Evolutionary conservation across 2,329 filamentous ascomycete genomes (phyloP).

Genomic region (Eurotiales sp.): DNA sequence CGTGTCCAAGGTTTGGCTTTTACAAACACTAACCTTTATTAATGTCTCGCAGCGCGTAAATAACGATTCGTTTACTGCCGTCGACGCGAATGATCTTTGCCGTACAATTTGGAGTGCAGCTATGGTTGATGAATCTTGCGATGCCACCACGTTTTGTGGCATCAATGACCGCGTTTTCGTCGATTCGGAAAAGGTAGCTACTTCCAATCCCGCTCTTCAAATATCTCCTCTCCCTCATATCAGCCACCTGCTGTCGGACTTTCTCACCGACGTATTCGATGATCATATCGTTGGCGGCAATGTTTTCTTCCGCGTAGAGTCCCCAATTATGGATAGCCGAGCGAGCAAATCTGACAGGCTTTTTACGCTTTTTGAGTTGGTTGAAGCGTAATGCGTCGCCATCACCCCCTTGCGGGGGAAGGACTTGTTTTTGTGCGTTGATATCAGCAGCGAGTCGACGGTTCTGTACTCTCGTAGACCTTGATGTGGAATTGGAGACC

Average conservation of each 20-base stretch:
- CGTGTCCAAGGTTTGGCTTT: too few relatives aligned
- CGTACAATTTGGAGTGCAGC: slow-evolving; percentile 96
- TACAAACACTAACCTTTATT: slow-evolving; percentile 70
- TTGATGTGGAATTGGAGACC: slow-evolving; percentile 81
- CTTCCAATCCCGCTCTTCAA: slow-evolving; percentile 95
- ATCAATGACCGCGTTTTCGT: slow-evolving; percentile 95
- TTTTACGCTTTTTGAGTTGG: slow-evolving; percentile 98
- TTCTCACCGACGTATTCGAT: slow-evolving; percentile 99
- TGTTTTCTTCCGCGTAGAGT: slow-evolving; percentile 95
- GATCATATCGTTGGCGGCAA: slow-evolving; percentile 97
- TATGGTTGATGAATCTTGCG: slow-evolving; percentile 96
- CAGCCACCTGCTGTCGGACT: slow-evolving; percentile 94
- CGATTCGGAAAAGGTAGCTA: slow-evolving; percentile 96
- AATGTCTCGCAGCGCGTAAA: slow-evolving; percentile 95
- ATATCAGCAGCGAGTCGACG: slow-evolving; percentile 91
- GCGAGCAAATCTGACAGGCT: slow-evolving; percentile 94
- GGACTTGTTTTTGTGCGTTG: slow-evolving; percentile 82
- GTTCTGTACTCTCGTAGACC: slow-evolving; percentile 92
- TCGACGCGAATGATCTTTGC: slow-evolving; percentile 99
- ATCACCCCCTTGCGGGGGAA: slow-evolving; percentile 67
- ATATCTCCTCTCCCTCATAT: slow-evolving; percentile 87
- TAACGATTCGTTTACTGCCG: slow-evolving; percentile 96
- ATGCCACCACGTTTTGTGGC: slow-evolving; percentile 98
- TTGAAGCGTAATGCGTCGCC: slow-evolving; percentile 96
- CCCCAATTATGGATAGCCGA: slow-evolving; percentile 99